Evolutionary conservation across 352 stramenopile genomes (phyloP).

Genomic region (Globisporangium spinosum): DNA sequence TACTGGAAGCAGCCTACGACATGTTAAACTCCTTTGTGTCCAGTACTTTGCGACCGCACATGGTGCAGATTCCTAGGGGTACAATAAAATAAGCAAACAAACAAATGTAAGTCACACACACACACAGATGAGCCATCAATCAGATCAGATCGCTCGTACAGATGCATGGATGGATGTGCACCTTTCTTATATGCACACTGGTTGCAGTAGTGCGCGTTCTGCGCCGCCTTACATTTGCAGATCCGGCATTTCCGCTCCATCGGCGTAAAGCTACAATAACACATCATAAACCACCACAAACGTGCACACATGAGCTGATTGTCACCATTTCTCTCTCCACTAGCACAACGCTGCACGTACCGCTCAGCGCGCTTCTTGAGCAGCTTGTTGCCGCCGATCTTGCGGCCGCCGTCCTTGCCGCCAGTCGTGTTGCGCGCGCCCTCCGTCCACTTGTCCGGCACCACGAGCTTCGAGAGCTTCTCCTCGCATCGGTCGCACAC

Average conservation of each 20-base stretch:
- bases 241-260: constrained; percentile 55
- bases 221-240: constrained; percentile 54
- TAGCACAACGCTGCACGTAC: constrained; percentile 18
- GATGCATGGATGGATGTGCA: constrained; percentile 9
- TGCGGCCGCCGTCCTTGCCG: constrained; percentile 47
- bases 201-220: constrained; percentile 68
- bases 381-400: constrained; percentile 38
- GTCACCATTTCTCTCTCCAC: not conserved
- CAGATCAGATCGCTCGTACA: not conserved
- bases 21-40: constrained; percentile 72
- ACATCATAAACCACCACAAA: constrained; percentile 5
- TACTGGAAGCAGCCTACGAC: constrained; percentile 20
- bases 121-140: not conserved
- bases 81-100: too few relatives aligned
- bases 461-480: constrained; percentile 73
- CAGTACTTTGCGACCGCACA: constrained; percentile 63
- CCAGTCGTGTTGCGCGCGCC: constrained; percentile 54
- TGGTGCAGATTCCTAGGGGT: constrained; percentile 47
- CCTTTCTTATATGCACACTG: constrained; percentile 81
- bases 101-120: not conserved
- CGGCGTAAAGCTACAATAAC: constrained; percentile 36
- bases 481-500: constrained; percentile 74
- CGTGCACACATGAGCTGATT: not conserved
- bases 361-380: constrained; percentile 42
- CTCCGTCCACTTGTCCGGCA: constrained; percentile 75